A percentile compares a stretch with the other conserved stretches of the same genome.
Evolutionary conservation across 2,329 filamentous ascomycete genomes (phyloP).

Genomic region (Pleoardoris graminearum): DNA sequence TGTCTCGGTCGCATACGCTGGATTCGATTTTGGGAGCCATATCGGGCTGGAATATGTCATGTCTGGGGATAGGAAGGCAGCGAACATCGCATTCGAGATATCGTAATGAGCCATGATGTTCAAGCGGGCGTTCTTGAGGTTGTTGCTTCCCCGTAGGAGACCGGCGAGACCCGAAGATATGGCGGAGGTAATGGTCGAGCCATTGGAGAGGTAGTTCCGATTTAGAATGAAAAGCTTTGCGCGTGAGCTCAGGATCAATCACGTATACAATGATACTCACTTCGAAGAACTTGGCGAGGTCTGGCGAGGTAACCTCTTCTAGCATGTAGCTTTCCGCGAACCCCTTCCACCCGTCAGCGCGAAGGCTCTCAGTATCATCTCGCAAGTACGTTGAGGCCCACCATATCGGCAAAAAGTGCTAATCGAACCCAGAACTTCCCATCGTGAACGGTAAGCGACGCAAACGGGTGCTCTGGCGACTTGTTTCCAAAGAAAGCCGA

Average conservation of each 20-base stretch:
- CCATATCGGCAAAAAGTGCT: conserved; percentile 72
- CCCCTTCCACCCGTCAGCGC: conserved; percentile 47
- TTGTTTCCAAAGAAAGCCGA: conserved; percentile 49
- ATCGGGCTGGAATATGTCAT: conserved; percentile 78
- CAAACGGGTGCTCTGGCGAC: conserved; percentile 48
- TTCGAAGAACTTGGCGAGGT: conserved; percentile 70
- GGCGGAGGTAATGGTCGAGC: conserved; percentile 64
- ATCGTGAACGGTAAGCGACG: conserved; percentile 63
- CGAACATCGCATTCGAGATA: conserved; percentile 76
- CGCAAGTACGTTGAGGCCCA: conserved; percentile 23
- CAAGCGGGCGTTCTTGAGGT: conserved; percentile 56
- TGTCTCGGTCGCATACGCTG: conserved; percentile 55
- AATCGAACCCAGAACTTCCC: conserved; percentile 73
- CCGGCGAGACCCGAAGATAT: conserved; percentile 62
- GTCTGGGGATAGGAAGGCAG: conserved; percentile 71
- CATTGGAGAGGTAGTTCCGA: conserved; percentile 65
- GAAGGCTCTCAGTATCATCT: not conserved
- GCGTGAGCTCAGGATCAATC: conserved; percentile 19
- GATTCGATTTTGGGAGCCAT: conserved; percentile 57
- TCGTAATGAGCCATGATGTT: conserved; percentile 77
- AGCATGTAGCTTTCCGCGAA: conserved; percentile 76
- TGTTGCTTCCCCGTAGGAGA: conserved; percentile 54
- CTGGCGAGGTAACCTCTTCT: conserved; percentile 67
- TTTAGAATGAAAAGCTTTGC: conserved; percentile 70
- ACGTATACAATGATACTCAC: conserved; percentile 40